Evolutionary conservation across 2,329 filamentous ascomycete species (phyloP).

Genomic region (Trichoderma koningii): DNA sequence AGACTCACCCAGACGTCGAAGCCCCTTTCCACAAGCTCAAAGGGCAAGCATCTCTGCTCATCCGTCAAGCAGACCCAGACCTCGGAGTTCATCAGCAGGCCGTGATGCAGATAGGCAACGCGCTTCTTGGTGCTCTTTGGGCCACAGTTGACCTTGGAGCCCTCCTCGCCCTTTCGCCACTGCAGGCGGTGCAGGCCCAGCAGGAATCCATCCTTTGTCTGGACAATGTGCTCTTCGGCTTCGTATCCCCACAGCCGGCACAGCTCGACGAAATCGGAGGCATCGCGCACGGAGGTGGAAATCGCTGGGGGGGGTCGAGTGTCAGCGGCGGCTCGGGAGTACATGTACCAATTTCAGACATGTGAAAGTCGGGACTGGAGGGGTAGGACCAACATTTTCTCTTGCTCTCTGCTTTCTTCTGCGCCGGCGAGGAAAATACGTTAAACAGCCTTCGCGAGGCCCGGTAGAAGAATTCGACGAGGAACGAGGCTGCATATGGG

Average conservation of each 20-base stretch:
- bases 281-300: constrained; percentile 77
- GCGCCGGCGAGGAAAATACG: constrained; percentile 68
- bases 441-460: constrained; percentile 84
- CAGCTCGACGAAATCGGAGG: constrained; percentile 91
- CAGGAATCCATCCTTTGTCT: constrained; percentile 91
- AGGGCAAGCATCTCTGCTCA: constrained; percentile 80
- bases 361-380: too few species aligned
- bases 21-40: constrained; percentile 82
- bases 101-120: constrained; percentile 93
- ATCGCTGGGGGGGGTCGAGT: constrained; percentile 49
- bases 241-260: constrained; percentile 89
- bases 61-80: constrained; percentile 96
- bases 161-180: constrained; percentile 79
- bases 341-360: too few species aligned
- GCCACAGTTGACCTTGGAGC: constrained; percentile 73
- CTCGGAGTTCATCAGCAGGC: constrained; percentile 97
- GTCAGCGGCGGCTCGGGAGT: constrained; percentile 23
- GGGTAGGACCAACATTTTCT: constrained; percentile 58
- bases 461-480: constrained; percentile 81
- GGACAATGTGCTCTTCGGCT: constrained; percentile 93
- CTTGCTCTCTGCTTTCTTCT: constrained; percentile 66
- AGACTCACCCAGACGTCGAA: constrained; percentile 88
- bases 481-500: constrained; percentile 62
- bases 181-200: constrained; percentile 86
- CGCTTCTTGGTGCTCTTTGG: constrained; percentile 71